Evolutionary conservation across 371 early-diverging fungal species (phyloP), one percentile per base, ranked within the genome.

Genomic region (Rhizopus delemar): DNA sequence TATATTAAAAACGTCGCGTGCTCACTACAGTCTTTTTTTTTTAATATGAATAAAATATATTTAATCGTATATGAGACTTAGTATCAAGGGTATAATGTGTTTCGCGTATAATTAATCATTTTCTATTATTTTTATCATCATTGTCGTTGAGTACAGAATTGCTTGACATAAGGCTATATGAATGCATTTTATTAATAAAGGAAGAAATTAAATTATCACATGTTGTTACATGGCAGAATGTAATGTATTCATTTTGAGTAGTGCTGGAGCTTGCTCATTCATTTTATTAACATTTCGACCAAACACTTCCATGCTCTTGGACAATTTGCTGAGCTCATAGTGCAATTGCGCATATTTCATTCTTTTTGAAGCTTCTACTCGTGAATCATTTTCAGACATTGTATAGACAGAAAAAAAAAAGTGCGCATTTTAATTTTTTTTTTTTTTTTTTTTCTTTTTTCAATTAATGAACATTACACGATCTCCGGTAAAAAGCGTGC

Each of bases 311-410:
- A 46, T 46, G 22, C 5, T 28, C 12, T 46, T 46, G 8, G 46
- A 28, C 15, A 46, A 46, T 29, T 46, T 46, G 7, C 12, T 28
- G 2, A 46, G 46, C 29, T 46, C 46, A 46, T 46, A 28, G 29
- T 46, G 46, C 12, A 46, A 28, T 46, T 46, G 46, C 15, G 46
- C 46, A 46, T 46, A 46, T 29, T 46, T 46, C 46, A 22, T 46
- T 7, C 29, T 16, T 46, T 46, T 46, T 8, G 16, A 28, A 8
- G 46, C 15, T 29, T 29, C 6, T 29, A 12, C 16, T 46, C 12
- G 15, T 8, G 46, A 46, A 46, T 46, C 46, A 29, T 28, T 46
- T 29, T 46, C 46, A 46, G 46, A 46, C 46, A 46, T 46, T 46
- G 43, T 13, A 43, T 43, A 5, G 5, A 43, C 7, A 43, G 13